phyloP scores from a whole-genome alignment of 768 basidiomycete genomes.

The Flagelloscypha sp. region DNA sequence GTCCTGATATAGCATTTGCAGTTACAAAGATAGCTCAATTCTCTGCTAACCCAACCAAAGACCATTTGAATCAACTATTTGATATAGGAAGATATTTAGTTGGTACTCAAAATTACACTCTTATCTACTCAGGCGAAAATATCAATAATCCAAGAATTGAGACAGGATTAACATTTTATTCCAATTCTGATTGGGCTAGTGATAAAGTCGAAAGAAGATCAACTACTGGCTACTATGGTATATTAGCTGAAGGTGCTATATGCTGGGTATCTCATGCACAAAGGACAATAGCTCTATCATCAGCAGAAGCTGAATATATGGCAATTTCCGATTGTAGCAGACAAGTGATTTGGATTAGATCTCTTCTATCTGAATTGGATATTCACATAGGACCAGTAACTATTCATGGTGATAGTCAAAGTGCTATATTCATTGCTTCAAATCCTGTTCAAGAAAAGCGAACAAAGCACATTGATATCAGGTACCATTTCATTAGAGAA shows the following conservation, averaged over 20 bases:
- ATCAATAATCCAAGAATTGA: constrained; percentile 3
- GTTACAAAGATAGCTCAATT: constrained; percentile 15
- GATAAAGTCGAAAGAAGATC: background rate
- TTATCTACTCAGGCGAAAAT: constrained; percentile 7
- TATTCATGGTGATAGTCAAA: constrained; percentile 13
- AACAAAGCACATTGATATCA: constrained; percentile 27
- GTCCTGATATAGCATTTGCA: constrained; percentile 18
- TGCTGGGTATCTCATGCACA: constrained; percentile 25
- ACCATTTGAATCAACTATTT: constrained; percentile 12
- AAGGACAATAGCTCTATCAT: constrained; percentile 20
- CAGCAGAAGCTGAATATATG: constrained; percentile 27
- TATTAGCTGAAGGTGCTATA: constrained; percentile 18
- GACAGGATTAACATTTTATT: constrained; percentile 6
- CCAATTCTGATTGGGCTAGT: constrained; percentile 1
- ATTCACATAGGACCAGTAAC: constrained; percentile 1
- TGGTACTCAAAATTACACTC: constrained; percentile 9
- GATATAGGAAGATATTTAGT: constrained; percentile 17
- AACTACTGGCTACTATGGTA: constrained; percentile 22
- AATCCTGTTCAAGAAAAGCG: constrained; percentile 17
- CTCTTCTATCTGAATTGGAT: constrained; percentile 12
- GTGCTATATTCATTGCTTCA: constrained; percentile 13
- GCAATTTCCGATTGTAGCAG: constrained; percentile 17
- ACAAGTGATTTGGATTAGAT: constrained; percentile 17
- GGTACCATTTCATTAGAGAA: constrained; percentile 30
- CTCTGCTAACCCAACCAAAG: constrained; percentile 16